phyloP scores from a whole-genome alignment of 805 yeast species.

The Wickerhamiella occidentalis region DNA sequence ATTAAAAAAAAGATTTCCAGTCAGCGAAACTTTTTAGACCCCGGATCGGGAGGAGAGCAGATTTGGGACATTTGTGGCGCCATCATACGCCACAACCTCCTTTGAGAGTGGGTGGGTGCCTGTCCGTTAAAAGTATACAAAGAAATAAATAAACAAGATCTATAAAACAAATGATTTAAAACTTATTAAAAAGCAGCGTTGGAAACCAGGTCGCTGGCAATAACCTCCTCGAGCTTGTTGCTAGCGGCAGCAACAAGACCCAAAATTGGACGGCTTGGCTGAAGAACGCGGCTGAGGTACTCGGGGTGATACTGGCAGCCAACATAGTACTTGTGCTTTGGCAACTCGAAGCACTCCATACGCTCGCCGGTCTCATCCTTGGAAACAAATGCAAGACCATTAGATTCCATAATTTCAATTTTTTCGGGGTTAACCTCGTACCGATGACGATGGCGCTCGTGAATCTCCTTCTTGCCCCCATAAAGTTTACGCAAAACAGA shows the following conservation, averaged over 20 bases:
- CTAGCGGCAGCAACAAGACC: slow-evolving; percentile 93
- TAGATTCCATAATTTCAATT: slow-evolving; percentile 53
- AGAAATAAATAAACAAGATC: neutral
- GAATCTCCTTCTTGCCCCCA: slow-evolving; percentile 54
- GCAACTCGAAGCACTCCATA: slow-evolving; percentile 87
- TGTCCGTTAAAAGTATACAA: neutral
- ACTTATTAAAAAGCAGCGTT: slow-evolving; percentile 7
- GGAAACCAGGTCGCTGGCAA: slow-evolving; percentile 7
- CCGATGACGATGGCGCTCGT: slow-evolving; percentile 97
- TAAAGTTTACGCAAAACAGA: slow-evolving; percentile 65
- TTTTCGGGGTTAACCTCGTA: slow-evolving; percentile 89
- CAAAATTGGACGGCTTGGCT: slow-evolving; percentile 91
- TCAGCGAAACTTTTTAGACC: slow-evolving; percentile 1
- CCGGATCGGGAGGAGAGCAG: neutral
- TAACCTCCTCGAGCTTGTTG: slow-evolving; percentile 60
- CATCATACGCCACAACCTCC: neutral
- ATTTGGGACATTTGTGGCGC: neutral
- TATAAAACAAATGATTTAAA: neutral
- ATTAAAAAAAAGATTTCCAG: neutral
- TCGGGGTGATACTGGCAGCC: slow-evolving; percentile 99
- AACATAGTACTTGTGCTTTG: slow-evolving; percentile 78
- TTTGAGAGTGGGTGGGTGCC: neutral
- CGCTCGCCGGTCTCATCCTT: slow-evolving; percentile 81
- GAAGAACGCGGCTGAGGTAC: slow-evolving; percentile 88
- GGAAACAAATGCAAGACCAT: slow-evolving; percentile 84